Evolutionary conservation across 371 early-diverging fungal species (phyloP).

Genomic region (Mortierella sp.): DNA sequence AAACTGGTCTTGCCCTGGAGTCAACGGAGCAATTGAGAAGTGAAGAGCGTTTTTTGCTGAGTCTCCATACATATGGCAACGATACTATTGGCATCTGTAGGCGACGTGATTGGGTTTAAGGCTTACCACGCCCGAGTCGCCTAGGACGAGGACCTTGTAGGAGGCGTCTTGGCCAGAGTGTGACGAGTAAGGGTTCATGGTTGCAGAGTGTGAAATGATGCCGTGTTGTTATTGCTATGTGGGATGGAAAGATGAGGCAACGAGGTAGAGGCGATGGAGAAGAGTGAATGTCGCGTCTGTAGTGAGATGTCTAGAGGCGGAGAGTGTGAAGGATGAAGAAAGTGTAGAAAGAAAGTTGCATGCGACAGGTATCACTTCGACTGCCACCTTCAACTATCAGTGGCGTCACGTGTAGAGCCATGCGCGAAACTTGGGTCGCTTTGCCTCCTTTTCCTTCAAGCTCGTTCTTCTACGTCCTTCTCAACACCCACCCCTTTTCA

Average conservation of each 20-base stretch:
- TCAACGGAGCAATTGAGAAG: background rate
- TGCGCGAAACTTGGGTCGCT: background rate
- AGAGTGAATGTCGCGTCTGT: background rate
- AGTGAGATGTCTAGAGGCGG: background rate
- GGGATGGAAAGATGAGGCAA: background rate
- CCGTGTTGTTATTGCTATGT: background rate
- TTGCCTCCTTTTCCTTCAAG: background rate
- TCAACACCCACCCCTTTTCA: background rate
- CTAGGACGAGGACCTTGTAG: constrained; percentile 47
- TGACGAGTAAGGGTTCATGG: constrained; percentile 3
- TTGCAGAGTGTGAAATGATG: background rate
- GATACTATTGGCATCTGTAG: background rate
- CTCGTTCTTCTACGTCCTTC: background rate
- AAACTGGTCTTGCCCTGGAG: constrained; percentile 62
- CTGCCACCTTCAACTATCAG: background rate
- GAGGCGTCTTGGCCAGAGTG: constrained; percentile 16
- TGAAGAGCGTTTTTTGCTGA: background rate
- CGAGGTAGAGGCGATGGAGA: background rate
- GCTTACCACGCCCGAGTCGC: constrained; percentile 55
- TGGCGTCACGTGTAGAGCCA: background rate
- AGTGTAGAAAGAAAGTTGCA: background rate
- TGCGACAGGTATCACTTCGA: background rate
- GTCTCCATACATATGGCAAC: background rate
- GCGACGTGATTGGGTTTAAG: background rate
- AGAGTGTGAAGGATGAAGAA: background rate